Evolutionary conservation across 225 moss, liverwort and hornwort species (phyloP), one percentile per base, ranked within the genome.

Genomic region (Neckera pumila): DNA sequence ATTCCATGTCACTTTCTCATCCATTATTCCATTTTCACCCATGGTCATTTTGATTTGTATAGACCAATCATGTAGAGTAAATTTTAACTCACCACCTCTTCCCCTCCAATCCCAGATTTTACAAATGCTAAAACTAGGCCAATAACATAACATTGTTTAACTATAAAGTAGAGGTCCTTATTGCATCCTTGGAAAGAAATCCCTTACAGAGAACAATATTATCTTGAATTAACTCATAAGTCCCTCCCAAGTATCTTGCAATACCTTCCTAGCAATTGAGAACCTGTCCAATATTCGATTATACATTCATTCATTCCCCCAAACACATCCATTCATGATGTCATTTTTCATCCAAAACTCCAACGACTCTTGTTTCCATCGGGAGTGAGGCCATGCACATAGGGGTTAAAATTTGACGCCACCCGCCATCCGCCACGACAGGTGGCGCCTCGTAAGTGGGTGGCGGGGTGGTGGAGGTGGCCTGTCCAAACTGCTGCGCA

Each of bases 91-190:
- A 17, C 0, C 0, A 1, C 4, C 11, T 63, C 36, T 34, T 25
- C 11, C 13, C 10, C 0, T 17, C 82, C 12, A n/a, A 61, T 26
- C 26, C n/a, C 6, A 82, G 0, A 65, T 17, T n/a, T 51, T 26
- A 26, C 25, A 8, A 16, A 51, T 26, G 4, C 36, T 49, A 47
- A 63, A 58, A 23, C 11, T 3, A 30, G 2, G 2, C 12, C 2
- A 28, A 1, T 73, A 45, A 45, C 3, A 73, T 27, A 10, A 28
- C 6, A 45, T 73, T 45, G 6, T 73, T 28, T 28, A 17, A 0
- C 10, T 28, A 10, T 28, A 10, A 17, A 6, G 2, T 0, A 73
- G 0, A 2, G 17, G 5, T 6, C 17, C 3, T 1, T 27, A 17
- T 10, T 17, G 30, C 10, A 45, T 45, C 6, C 15, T 72, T 43